These are phyloP conservation scores for Aristolochia fimbriata DNA, from an alignment of 164 flowering plant species.

Conservation along the genomic window DNA sequence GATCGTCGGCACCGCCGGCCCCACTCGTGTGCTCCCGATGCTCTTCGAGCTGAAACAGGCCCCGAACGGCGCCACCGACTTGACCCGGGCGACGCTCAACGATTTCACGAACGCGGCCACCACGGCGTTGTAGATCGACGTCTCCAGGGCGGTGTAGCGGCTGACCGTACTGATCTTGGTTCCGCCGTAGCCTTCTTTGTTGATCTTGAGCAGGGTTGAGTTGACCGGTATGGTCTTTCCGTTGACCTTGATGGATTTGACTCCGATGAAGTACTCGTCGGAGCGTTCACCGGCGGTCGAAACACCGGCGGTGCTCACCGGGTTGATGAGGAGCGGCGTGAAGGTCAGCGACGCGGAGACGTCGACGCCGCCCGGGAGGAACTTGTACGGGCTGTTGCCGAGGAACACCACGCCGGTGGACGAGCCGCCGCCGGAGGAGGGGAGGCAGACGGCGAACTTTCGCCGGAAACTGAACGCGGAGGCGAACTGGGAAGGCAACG, in stretches of 20 bases:
- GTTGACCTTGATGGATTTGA: conserved; percentile 17
- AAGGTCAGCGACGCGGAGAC: conserved; percentile 13
- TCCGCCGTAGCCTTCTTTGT: conserved; percentile 15
- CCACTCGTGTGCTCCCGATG: conserved; percentile 19
- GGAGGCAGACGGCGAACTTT: conserved; percentile 28
- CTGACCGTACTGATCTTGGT: conserved; percentile 19
- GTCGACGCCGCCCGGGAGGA: conserved; percentile 19
- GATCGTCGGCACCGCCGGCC: conserved; percentile 27
- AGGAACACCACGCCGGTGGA: conserved; percentile 26
- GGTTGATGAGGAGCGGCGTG: conserved; percentile 25
- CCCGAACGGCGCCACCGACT: conserved; percentile 24
- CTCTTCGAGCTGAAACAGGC: conserved; percentile 20
- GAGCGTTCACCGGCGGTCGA: conserved; percentile 6
- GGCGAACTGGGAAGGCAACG: conserved; percentile 20
- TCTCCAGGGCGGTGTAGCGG: conserved; percentile 17
- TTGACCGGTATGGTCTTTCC: conserved; percentile 9
- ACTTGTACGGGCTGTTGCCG: conserved; percentile 25
- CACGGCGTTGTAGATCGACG: conserved; percentile 31
- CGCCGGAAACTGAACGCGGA: conserved; percentile 15
- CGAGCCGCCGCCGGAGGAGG: conserved; percentile 9
- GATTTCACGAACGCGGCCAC: neutral
- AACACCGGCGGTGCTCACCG: conserved; percentile 10
- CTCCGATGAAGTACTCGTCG: conserved; percentile 23
- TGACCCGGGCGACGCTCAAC: conserved; percentile 18
- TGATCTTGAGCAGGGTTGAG: conserved; percentile 12